These are phyloP conservation scores for Andrographis paniculata DNA, from an alignment of 305 asterid genomes.

Conservation along the genomic window DNA sequence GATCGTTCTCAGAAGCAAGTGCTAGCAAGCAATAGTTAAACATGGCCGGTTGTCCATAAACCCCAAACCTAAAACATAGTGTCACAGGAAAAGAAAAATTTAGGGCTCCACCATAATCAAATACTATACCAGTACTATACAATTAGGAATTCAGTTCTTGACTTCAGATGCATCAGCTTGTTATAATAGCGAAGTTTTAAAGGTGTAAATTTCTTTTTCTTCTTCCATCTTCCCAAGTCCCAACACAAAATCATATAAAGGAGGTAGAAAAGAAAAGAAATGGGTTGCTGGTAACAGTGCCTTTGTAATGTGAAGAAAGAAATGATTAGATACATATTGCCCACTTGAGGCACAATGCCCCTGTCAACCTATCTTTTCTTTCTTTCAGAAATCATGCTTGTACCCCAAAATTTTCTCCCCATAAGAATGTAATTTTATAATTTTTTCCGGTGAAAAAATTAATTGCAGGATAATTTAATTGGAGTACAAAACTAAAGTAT, in stretches of 20 bases:
- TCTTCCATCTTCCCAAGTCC: neutral
- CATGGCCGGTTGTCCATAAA: neutral
- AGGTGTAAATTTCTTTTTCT: neutral
- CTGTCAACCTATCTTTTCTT: neutral
- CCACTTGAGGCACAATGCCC: slow-evolving; percentile 1
- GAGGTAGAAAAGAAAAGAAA: neutral
- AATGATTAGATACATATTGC: neutral
- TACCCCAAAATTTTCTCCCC: neutral
- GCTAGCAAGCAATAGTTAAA: neutral
- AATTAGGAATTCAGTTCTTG: neutral
- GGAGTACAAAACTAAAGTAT: neutral
- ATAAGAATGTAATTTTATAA: no score
- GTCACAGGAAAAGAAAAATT: neutral
- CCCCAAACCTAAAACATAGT: neutral
- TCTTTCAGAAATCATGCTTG: slow-evolving; percentile 1
- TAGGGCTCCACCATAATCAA: neutral
- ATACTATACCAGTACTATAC: neutral
- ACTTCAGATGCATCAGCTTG: neutral
- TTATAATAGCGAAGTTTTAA: neutral
- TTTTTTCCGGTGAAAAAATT: neutral
- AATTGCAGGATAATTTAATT: neutral
- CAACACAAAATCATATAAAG: neutral
- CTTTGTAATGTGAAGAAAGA: neutral
- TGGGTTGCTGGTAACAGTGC: slow-evolving; percentile 2
- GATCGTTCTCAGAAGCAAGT: neutral